Evolutionary conservation across 2,329 filamentous ascomycete species (phyloP).

Genomic region (Septoria petroselini): DNA sequence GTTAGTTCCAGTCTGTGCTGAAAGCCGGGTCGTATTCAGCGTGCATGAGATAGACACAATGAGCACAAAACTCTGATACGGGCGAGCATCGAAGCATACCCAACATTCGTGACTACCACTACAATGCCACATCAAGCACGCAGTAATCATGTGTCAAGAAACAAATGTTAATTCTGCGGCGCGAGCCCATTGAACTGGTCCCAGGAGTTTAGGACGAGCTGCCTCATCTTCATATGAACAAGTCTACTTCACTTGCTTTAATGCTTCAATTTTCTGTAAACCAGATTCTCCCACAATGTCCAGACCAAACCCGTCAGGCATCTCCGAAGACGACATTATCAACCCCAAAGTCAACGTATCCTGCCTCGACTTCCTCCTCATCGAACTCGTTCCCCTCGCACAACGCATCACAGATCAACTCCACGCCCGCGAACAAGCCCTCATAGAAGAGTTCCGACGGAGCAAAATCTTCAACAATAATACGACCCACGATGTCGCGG

Average conservation of each 20-base stretch:
- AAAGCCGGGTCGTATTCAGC: background rate
- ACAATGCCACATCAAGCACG: no score
- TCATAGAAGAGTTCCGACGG: constrained; percentile 35
- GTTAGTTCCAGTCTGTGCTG: constrained; percentile 7
- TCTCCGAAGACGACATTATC: constrained; percentile 27
- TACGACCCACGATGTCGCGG: constrained; percentile 10
- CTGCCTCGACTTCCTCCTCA: constrained; percentile 89
- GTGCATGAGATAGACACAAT: no score
- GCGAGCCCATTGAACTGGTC: no score
- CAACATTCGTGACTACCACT: no score
- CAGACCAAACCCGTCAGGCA: constrained; percentile 12
- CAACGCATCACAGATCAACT: constrained; percentile 79
- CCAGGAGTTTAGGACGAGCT: no score
- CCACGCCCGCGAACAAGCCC: constrained; percentile 49
- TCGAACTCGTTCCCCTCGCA: constrained; percentile 92
- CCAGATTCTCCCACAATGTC: constrained; percentile 15
- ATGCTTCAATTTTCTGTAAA: no score
- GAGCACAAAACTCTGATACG: no score
- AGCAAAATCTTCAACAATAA: constrained; percentile 31
- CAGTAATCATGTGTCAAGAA: no score
- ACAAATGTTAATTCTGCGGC: no score
- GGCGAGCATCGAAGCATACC: no score
- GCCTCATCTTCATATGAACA: no score
- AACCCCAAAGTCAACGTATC: constrained; percentile 63
- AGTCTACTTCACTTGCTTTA: no score